Conservation (phyloP, 2,329 filamentous ascomycete species). For the Phaeomoniella chlamydospora region DNA sequence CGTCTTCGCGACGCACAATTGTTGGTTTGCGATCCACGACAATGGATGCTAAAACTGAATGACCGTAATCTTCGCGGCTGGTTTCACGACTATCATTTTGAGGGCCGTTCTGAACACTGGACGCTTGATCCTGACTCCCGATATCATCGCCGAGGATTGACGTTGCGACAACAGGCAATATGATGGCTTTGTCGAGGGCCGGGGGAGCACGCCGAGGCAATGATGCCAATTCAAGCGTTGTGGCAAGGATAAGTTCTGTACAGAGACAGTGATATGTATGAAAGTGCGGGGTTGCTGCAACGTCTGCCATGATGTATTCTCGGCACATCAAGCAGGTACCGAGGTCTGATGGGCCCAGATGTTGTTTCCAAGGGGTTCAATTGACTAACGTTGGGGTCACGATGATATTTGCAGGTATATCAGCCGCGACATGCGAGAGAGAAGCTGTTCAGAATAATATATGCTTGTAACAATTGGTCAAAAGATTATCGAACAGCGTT, state of each 20-base stretch:
- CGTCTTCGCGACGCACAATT: constrained; percentile 42
- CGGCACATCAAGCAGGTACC: too few species aligned
- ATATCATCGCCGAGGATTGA: constrained; percentile 9
- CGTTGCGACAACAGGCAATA: constrained; percentile 38
- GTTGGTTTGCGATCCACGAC: constrained; percentile 31
- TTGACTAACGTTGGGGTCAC: too few species aligned
- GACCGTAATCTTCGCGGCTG: constrained; percentile 5
- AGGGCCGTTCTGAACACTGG: constrained; percentile 10
- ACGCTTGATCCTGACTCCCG: constrained; percentile 8
- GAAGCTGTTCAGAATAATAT: too few species aligned
- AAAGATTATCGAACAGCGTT: too few species aligned
- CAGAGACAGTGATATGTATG: constrained; percentile 51
- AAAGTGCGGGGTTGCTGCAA: too few species aligned
- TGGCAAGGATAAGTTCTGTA: constrained; percentile 48
- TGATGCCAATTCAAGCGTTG: constrained; percentile 33
- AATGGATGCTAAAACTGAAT: constrained; percentile 32
- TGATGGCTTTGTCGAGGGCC: constrained; percentile 39
- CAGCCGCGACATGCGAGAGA: too few species aligned
- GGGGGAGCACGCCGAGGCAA: constrained; percentile 37
- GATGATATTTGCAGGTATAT: too few species aligned
- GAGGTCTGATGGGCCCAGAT: too few species aligned
- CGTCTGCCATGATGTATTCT: too few species aligned
- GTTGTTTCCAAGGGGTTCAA: too few species aligned
- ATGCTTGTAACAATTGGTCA: too few species aligned
- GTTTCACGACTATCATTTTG: constrained; percentile 7